These are phyloP conservation scores for Scopulariopsis brevicaulis DNA, from an alignment of 2,329 filamentous ascomycete genomes.

Conservation along the genomic window DNA sequence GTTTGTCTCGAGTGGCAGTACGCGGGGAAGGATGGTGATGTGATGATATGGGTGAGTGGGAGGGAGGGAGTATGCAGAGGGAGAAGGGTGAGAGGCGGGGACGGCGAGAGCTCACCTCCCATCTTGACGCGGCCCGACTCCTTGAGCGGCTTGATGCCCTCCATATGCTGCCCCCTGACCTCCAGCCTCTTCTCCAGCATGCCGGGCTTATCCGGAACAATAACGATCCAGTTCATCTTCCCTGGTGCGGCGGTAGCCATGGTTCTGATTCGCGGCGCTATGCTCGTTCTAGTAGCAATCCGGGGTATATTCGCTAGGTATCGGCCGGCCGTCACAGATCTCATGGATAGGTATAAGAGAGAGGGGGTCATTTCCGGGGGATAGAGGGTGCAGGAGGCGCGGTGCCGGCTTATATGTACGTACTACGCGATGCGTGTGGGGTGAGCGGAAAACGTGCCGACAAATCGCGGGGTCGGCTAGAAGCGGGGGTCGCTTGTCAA, in stretches of 20 bases:
- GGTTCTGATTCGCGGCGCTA: slow-evolving; percentile 7
- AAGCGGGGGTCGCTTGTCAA: neutral
- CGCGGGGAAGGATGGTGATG: neutral
- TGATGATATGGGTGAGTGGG: neutral
- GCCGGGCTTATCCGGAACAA: slow-evolving; percentile 56
- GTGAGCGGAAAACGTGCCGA: neutral
- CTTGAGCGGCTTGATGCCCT: slow-evolving; percentile 36
- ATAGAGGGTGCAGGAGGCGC: neutral
- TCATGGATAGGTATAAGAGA: neutral
- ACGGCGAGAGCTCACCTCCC: slow-evolving; percentile 39
- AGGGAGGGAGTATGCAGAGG: neutral
- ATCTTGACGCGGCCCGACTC: slow-evolving; percentile 49
- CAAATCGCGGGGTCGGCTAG: neutral
- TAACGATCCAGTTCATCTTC: slow-evolving; percentile 55
- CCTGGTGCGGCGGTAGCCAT: slow-evolving; percentile 17
- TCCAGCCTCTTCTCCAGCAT: slow-evolving; percentile 48
- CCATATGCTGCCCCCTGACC: slow-evolving; percentile 48
- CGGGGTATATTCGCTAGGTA: neutral
- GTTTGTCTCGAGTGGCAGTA: neutral
- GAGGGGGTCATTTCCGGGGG: neutral
- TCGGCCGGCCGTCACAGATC: neutral
- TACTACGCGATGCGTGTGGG: neutral
- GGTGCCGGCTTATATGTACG: neutral
- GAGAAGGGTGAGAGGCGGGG: neutral
- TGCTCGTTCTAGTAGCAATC: neutral